A percentile compares a stretch with the other conserved stretches of the same genome.
Conservation (phyloP, 1,284 basidiomycete species). For the Sporisorium graminicola region DNA sequence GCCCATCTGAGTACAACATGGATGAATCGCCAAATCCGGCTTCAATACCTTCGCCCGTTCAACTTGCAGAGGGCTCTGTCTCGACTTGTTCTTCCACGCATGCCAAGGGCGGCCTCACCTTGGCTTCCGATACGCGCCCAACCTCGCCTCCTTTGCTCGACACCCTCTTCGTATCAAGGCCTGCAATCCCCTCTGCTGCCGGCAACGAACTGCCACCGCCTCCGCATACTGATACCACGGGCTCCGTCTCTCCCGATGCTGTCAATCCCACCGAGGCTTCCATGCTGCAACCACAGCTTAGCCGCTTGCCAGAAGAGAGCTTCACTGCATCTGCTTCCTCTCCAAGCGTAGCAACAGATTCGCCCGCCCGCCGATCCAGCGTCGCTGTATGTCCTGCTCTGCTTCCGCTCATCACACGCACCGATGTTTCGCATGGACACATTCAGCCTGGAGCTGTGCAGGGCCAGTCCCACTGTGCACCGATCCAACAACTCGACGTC, state of each 20-base stretch:
- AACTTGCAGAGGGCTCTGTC: slow-evolving; percentile 10
- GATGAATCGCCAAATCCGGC: slow-evolving; percentile 6
- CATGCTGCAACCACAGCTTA: not conserved
- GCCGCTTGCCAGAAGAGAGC: not conserved
- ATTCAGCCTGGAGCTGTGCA: not conserved
- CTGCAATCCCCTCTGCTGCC: not conserved
- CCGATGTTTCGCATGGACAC: not conserved
- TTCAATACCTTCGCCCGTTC: slow-evolving; percentile 17
- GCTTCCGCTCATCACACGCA: slow-evolving; percentile 10
- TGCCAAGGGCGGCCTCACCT: slow-evolving; percentile 12
- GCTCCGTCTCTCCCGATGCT: not conserved
- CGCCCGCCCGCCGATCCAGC: not conserved
- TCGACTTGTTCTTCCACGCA: slow-evolving; percentile 26
- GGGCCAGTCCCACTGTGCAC: not conserved
- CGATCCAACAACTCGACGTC: too few species aligned
- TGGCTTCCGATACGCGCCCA: slow-evolving; percentile 3
- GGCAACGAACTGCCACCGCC: not conserved
- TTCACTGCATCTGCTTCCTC: slow-evolving; percentile 4
- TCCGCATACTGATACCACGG: not conserved
- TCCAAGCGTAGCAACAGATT: not conserved
- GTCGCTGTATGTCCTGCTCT: not conserved
- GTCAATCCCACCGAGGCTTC: not conserved
- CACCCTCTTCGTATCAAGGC: not conserved
- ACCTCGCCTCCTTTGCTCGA: slow-evolving; percentile 1
- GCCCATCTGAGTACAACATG: not conserved